Evolutionary conservation across 257 asterid genomes (phyloP), one percentile per base, ranked within the genome.

Genomic region (Solanum sejunctum): DNA sequence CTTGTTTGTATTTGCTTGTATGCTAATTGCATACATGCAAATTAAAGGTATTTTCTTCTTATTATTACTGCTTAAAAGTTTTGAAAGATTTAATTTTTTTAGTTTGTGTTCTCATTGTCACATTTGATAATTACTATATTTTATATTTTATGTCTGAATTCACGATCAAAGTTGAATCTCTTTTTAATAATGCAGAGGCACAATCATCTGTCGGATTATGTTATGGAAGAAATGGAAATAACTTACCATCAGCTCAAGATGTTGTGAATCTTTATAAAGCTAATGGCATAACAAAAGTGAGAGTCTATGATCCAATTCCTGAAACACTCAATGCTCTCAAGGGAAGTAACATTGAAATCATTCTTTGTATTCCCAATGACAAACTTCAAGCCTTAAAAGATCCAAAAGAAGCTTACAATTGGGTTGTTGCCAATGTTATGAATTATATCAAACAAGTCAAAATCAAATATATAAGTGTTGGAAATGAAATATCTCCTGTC

Each of bases 391-490:
- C 28, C 8, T 36, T 91, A 12, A 91, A 87, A 1, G 36, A 83
- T 55, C 55, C 80, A 15, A 41, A 26, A 3, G 69, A 61, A 43
- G 88, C 78, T 28, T 80, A 89, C 23, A 9, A 12, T n/a, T 90
- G 94, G 94, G 86, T 91, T 18, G 67, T 72, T 43, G 17, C 9
- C 26, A 86, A 90, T 67, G 54, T 90, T 0, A 67, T 12, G 11
- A 36, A 9, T 8, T 86, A 81, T 17, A 57, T 16, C 2, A 32
- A 55, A 8, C 61, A 82, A 49, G 89, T 92, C 57, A 88, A 58
- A 2, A 87, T 92, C 87, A 86, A 73, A 60, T 90, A 87, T 86
- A 55, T 88, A 17, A 86, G 84, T 5, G 90, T 87, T 10, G 93
- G 94, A 18, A 92, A 92, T 17, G 90, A 90, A 63, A 82, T 90